phyloP scores from a whole-genome alignment of 306 rosid species.

The Quercus variabilis region DNA sequence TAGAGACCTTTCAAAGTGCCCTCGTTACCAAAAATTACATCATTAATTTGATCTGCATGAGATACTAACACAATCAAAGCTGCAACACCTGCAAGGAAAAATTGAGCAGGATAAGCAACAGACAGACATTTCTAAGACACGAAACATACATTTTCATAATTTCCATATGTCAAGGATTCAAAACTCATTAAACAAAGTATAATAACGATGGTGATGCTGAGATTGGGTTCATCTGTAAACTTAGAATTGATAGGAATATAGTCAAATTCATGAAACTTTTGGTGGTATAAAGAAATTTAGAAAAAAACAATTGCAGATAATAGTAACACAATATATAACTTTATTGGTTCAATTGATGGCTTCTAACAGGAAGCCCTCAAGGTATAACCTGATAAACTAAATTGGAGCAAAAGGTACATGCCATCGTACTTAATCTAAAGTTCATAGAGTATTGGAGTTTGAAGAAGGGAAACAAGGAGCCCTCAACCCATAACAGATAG shows the following conservation, averaged over 20 bases:
- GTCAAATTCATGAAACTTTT: background rate
- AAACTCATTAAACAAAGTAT: background rate
- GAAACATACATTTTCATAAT: background rate
- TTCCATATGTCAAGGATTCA: background rate
- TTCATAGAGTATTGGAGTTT: too few species aligned
- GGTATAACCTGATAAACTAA: background rate
- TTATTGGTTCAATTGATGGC: too few species aligned
- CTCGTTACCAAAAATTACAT: constrained; percentile 47
- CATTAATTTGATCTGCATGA: constrained; percentile 44
- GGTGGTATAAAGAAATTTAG: background rate
- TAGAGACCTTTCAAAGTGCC: constrained; percentile 50
- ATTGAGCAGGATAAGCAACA: constrained; percentile 18
- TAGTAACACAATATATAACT: too few species aligned
- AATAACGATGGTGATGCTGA: background rate
- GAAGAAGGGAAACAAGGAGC: too few species aligned
- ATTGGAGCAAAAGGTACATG: background rate
- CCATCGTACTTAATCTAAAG: background rate
- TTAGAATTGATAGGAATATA: background rate
- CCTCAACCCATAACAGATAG: too few species aligned
- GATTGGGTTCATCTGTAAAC: background rate
- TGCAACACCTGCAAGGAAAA: constrained; percentile 53
- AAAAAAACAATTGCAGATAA: too few species aligned
- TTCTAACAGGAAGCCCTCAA: too few species aligned
- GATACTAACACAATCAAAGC: constrained; percentile 62
- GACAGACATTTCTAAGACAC: background rate